Conservation (phyloP, 1,284 basidiomycete genomes). For the Porodaedalea pini region DNA sequence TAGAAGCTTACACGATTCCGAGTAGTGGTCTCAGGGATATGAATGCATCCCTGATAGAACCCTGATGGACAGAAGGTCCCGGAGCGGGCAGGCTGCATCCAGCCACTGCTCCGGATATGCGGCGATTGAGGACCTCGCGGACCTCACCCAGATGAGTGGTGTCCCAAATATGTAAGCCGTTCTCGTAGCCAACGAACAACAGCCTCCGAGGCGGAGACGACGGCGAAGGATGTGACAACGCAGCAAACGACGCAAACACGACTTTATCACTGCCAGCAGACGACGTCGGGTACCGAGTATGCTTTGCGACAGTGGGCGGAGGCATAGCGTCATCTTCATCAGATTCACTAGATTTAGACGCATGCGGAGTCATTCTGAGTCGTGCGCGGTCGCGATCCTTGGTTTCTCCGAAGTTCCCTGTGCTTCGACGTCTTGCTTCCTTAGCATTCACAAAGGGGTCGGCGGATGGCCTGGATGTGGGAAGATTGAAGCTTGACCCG, state of each 20-base stretch:
- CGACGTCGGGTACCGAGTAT: slow-evolving; percentile 14
- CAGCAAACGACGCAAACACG: slow-evolving; percentile 18
- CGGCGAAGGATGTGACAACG: slow-evolving; percentile 1
- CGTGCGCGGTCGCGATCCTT: slow-evolving; percentile 18
- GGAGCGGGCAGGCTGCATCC: slow-evolving; percentile 44
- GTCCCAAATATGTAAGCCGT: slow-evolving; percentile 69
- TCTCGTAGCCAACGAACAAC: slow-evolving; percentile 55
- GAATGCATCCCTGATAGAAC: slow-evolving; percentile 29
- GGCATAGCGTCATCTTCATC: slow-evolving; percentile 17
- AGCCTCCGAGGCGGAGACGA: slow-evolving; percentile 38
- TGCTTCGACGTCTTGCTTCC: slow-evolving; percentile 20
- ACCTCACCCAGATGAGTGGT: slow-evolving; percentile 54
- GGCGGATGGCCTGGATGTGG: not conserved
- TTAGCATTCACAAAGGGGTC: slow-evolving; percentile 18
- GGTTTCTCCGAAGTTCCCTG: slow-evolving; percentile 14
- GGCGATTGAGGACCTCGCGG: slow-evolving; percentile 48
- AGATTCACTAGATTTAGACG: slow-evolving; percentile 13
- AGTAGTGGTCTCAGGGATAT: slow-evolving; percentile 43
- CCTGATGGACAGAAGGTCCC: not conserved
- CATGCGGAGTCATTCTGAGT: slow-evolving; percentile 17
- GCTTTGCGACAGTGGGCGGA: slow-evolving; percentile 1
- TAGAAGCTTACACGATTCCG: slow-evolving; percentile 51
- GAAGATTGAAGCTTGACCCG: slow-evolving; percentile 18
- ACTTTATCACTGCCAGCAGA: slow-evolving; percentile 15
- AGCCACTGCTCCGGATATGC: slow-evolving; percentile 38